phyloP scores from a whole-genome alignment of 257 asterid genomes.

The Solanum habrochaites region DNA sequence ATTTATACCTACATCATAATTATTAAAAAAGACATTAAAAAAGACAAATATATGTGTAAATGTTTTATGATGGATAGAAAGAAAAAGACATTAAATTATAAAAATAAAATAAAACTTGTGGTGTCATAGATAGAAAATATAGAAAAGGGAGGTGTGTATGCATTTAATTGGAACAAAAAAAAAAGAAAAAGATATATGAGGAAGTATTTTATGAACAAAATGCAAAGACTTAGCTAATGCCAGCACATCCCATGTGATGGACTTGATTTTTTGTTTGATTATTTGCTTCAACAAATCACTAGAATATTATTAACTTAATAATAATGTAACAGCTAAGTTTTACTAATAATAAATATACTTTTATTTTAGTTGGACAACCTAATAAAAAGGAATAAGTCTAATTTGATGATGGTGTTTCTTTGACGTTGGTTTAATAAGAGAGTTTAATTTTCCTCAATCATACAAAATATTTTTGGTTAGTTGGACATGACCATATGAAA shows the following conservation, averaged over 20 bases:
- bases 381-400: background rate
- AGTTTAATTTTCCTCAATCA: background rate
- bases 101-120: background rate
- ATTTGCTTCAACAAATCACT: background rate
- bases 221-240: constrained; percentile 5
- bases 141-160: constrained; percentile 11
- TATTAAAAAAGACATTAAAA: background rate
- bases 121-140: background rate
- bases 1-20: no score
- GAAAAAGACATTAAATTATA: background rate
- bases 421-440: background rate
- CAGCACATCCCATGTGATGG: constrained; percentile 38
- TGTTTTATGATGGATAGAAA: background rate
- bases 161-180: constrained; percentile 28
- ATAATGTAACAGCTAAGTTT: constrained; percentile 12
- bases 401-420: background rate
- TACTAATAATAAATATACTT: background rate
- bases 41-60: background rate
- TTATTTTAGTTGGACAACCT: background rate
- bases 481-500: background rate
- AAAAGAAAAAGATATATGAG: constrained; percentile 17
- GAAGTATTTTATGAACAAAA: background rate
- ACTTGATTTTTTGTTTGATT: constrained; percentile 1
- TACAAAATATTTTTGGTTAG: background rate
- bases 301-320: background rate